Conservation (phyloP, 305 asterid species). For the Salvia sclarea region DNA sequence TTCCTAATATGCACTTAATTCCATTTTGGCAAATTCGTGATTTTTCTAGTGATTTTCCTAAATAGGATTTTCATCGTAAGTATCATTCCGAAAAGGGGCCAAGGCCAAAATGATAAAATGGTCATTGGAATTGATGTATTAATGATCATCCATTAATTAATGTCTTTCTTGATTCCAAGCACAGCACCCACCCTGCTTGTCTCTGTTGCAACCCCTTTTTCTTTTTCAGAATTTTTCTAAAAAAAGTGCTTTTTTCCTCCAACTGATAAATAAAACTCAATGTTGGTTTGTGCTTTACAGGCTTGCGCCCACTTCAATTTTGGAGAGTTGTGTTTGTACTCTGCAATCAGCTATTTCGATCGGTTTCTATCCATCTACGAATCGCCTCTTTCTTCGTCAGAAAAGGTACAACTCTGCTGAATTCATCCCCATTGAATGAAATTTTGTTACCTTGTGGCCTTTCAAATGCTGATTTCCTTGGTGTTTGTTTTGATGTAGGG, state of each 20-base stretch:
- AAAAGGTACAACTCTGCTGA: slow-evolving; percentile 24
- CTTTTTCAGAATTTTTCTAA: neutral
- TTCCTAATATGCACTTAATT: neutral
- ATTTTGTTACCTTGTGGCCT: neutral
- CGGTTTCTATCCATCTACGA: slow-evolving; percentile 60
- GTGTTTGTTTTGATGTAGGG: slow-evolving; percentile 37
- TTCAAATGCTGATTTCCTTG: slow-evolving; percentile 12
- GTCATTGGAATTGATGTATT: slow-evolving; percentile 13
- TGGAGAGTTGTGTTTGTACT: slow-evolving; percentile 54
- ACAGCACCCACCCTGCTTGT: slow-evolving; percentile 16
- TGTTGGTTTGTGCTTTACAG: slow-evolving; percentile 44
- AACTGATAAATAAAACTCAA: neutral
- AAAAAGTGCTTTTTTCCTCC: neutral
- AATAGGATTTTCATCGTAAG: slow-evolving; percentile 22
- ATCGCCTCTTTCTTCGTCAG: slow-evolving; percentile 42
- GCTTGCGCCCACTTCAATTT: slow-evolving; percentile 58
- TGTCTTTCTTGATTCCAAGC: slow-evolving; percentile 20
- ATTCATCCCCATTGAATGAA: slow-evolving; percentile 17
- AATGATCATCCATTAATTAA: slow-evolving; percentile 25
- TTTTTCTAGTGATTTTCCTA: slow-evolving; percentile 23
- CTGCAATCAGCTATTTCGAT: slow-evolving; percentile 67
- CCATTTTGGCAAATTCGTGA: slow-evolving; percentile 7
- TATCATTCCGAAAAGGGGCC: slow-evolving; percentile 4
- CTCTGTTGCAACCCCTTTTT: slow-evolving; percentile 12
- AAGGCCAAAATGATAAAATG: neutral